Evolutionary conservation across 306 rosid genomes (phyloP).

Genomic region (Hylodesmum podocarpum): DNA sequence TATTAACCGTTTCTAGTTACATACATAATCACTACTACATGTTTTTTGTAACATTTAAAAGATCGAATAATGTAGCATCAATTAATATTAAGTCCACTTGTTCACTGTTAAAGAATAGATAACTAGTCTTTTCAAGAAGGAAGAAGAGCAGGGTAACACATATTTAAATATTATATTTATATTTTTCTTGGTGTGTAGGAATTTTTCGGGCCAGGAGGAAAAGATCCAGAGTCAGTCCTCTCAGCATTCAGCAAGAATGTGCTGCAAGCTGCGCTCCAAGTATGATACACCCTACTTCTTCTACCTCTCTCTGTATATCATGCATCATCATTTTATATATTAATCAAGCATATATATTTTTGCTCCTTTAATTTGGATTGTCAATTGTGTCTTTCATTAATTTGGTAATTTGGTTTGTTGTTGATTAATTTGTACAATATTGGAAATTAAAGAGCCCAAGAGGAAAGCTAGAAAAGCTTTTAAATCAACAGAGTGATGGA

Average conservation of each 20-base stretch:
- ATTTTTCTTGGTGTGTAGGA: constrained; percentile 33
- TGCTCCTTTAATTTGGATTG: neutral
- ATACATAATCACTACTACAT: no score
- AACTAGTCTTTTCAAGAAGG: no score
- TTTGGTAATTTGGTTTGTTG: no score
- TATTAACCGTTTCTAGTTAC: no score
- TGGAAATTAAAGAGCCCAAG: constrained; percentile 32
- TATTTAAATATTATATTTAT: neutral
- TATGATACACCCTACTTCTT: no score
- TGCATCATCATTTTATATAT: neutral
- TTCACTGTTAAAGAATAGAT: no score
- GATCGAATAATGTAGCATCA: no score
- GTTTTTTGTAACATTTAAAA: no score
- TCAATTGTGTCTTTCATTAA: neutral
- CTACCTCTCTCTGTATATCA: neutral
- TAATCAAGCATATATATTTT: no score
- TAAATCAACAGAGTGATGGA: constrained; percentile 46
- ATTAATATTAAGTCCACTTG: no score
- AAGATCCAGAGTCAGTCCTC: constrained; percentile 61
- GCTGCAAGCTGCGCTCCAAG: constrained; percentile 64
- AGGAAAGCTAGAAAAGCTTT: constrained; percentile 42
- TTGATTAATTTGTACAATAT: neutral
- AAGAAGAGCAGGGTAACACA: no score
- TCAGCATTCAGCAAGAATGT: constrained; percentile 61
- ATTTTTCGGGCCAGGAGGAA: constrained; percentile 51